Conservation (phyloP, 1,284 basidiomycete species). For the Polyporus tsugae region DNA sequence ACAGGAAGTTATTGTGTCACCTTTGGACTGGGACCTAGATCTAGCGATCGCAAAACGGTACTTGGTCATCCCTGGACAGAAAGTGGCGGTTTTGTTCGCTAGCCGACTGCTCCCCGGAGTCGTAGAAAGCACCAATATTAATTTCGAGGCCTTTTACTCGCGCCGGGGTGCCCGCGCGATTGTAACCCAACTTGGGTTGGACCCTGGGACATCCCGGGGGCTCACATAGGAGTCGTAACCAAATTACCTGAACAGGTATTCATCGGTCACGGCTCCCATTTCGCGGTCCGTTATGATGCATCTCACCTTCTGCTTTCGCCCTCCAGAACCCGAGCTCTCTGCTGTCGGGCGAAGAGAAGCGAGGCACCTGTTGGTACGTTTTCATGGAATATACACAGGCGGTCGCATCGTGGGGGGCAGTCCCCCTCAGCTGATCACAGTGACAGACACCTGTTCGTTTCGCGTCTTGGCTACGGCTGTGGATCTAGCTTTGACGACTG, state of each 20-base stretch:
- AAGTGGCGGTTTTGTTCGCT: no score
- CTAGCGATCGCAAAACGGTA: not conserved
- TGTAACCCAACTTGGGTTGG: not conserved
- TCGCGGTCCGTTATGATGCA: not conserved
- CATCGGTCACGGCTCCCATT: not conserved
- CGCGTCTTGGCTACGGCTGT: not conserved
- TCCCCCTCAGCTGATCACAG: not conserved
- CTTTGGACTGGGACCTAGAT: not conserved
- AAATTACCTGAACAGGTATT: not conserved
- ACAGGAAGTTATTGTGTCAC: not conserved
- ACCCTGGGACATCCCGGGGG: not conserved
- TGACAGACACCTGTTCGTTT: not conserved
- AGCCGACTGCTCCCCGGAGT: no score
- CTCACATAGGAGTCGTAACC: not conserved
- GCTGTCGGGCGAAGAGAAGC: no score
- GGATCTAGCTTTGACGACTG: not conserved
- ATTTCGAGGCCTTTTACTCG: not conserved
- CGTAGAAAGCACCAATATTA: no score
- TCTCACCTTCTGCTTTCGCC: not conserved
- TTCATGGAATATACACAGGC: not conserved
- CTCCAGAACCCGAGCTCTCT: not conserved
- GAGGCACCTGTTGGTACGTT: no score
- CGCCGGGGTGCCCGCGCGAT: not conserved
- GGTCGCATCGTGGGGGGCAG: not conserved
- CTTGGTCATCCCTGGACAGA: not conserved